Evolutionary conservation across 164 flowering plant genomes (phyloP), one percentile per base, ranked within the genome.

Genomic region (Buxus sempervirens): DNA sequence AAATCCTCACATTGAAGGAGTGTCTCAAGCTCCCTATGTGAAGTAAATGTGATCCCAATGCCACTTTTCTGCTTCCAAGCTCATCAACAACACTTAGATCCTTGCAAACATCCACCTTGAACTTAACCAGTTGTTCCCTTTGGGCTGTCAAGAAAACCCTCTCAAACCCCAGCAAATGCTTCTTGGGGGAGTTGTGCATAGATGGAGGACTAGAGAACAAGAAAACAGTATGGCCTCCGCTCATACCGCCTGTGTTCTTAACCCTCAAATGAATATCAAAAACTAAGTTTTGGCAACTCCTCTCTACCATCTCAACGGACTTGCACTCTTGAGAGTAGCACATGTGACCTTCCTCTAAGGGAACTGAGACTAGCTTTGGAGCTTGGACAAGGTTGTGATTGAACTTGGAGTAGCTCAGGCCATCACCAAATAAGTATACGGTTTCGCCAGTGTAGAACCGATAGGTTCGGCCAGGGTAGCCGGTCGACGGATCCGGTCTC

Each of bases 391-490:
- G 83, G 26, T 79, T 70, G 75, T 96, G 96, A 14, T 41, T 75
- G 80, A 86, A 79, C 0, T 21, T 3, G 9, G 95, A 65, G 81
- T 87, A 96, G 80, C 99, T 90, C 45, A 89, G 66, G 28, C 99
- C 99, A 67, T 93, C 91, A 7, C 99, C 99, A 64, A 93, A 96
- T 23, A 81, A 4, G 56, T 83, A 93, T 16, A 96, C 79, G 0
- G 90, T 83, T 72, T 82, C 80, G 0, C 99, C 99, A 0, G 81
- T 89, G 84, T 95, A 95, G 80, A 95, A 95, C 49, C 99, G 76
- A 72, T 95, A 95, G 1, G 86, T 85, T 57, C 99, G 68, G 8
- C 99, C 99, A 0, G 99, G 97, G 77, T 90, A 92, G 14, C 97
- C 97, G 0, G 77, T 92, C 5, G 85, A 64, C 0, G 93, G 83